Percentiles rank a stretch among this genome's conserved stretches.
These are phyloP conservation scores for Debaryomyces singareniensis DNA, from an alignment of 1,139 yeast species.

Conservation along the genomic window DNA sequence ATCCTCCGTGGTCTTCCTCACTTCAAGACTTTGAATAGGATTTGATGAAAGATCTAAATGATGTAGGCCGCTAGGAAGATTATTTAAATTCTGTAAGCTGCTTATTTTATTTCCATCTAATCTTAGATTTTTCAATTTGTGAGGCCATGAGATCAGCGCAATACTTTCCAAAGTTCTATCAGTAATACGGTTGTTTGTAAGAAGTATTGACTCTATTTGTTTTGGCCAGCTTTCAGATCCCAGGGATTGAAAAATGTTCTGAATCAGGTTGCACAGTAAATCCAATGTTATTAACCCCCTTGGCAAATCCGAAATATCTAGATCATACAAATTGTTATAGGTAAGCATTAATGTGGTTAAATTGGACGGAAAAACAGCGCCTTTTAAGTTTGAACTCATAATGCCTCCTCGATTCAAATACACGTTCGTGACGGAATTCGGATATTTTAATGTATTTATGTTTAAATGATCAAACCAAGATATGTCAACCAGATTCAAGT, in stretches of 20 bases:
- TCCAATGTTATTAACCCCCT: constrained; percentile 14
- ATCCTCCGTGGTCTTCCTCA: constrained; percentile 1
- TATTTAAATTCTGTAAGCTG: neutral
- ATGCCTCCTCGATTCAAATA: constrained; percentile 12
- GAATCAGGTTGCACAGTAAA: neutral
- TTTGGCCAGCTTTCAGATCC: neutral
- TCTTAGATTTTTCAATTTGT: neutral
- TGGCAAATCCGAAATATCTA: constrained; percentile 21
- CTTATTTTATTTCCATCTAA: neutral
- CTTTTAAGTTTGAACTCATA: constrained; percentile 8
- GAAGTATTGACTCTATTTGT: neutral
- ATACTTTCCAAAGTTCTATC: neutral
- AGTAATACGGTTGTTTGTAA: neutral
- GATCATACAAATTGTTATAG: constrained; percentile 17
- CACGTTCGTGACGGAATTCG: constrained; percentile 15
- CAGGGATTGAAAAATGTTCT: neutral
- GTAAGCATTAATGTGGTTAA: constrained; percentile 30
- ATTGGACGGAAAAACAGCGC: constrained; percentile 14
- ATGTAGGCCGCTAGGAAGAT: constrained; percentile 17
- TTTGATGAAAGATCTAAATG: constrained; percentile 15
- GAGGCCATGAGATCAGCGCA: neutral
- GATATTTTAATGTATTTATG: constrained; percentile 13
- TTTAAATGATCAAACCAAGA: constrained; percentile 26
- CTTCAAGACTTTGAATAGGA: constrained; percentile 6
- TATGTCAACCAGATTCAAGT: constrained; percentile 23